Conservation (phyloP, 2,329 filamentous ascomycete genomes). For the Pseudopithomyces maydicus region DNA sequence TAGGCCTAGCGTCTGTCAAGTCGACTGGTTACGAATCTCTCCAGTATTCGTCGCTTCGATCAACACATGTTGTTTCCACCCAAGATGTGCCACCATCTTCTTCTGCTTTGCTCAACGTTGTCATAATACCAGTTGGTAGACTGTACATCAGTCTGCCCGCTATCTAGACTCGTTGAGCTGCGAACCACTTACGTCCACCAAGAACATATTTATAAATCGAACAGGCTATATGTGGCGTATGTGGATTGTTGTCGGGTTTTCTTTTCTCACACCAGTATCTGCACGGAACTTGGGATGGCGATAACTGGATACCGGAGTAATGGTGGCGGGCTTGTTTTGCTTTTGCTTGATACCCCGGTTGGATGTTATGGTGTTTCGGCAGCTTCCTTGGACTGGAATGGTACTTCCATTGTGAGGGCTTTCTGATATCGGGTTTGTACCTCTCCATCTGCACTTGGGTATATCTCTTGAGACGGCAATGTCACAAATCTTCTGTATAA, state of each 20-base stretch:
- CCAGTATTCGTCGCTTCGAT: background rate
- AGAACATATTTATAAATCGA: no score
- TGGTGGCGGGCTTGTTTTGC: background rate
- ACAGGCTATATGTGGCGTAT: no score
- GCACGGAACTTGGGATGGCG: background rate
- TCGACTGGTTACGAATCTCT: background rate
- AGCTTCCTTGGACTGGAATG: no score
- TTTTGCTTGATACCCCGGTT: slow-evolving; percentile 1
- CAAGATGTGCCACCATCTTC: background rate
- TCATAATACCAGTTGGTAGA: background rate
- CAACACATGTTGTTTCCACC: background rate
- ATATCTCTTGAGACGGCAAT: no score
- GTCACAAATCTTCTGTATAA: no score
- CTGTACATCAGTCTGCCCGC: background rate
- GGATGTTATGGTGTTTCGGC: background rate
- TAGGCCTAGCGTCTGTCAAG: background rate
- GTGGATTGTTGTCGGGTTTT: background rate
- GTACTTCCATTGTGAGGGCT: no score
- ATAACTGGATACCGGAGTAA: background rate
- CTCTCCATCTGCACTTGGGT: no score
- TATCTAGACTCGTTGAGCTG: background rate
- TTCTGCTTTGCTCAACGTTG: background rate
- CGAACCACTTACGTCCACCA: background rate
- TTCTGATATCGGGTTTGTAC: no score
- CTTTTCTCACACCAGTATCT: background rate